These are phyloP conservation scores for Saccharomycopsis amapae DNA, from an alignment of 805 yeast genomes.

Conservation along the genomic window DNA sequence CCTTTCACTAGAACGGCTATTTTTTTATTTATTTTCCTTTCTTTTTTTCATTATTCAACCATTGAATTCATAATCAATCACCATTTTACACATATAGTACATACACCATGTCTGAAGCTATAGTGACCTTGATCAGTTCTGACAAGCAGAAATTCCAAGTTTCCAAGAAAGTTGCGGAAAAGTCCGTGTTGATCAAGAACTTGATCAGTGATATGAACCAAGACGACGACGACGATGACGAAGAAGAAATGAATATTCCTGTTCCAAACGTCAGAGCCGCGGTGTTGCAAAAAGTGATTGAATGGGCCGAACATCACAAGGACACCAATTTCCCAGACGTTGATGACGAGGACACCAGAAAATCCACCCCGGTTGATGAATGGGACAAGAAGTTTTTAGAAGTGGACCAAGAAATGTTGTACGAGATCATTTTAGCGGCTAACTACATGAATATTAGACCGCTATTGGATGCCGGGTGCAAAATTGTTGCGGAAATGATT, in stretches of 20 bases:
- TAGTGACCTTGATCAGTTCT: slow-evolving; percentile 55
- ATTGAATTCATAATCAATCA: no score
- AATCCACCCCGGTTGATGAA: slow-evolving; percentile 85
- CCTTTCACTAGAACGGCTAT: no score
- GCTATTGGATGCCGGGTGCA: slow-evolving; percentile 69
- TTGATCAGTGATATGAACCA: slow-evolving; percentile 64
- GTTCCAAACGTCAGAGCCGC: slow-evolving; percentile 84
- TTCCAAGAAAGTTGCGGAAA: slow-evolving; percentile 76
- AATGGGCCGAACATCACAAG: slow-evolving; percentile 94
- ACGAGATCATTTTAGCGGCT: slow-evolving; percentile 76
- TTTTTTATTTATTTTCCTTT: no score
- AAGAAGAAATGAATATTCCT: slow-evolving; percentile 73
- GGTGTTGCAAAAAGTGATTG: slow-evolving; percentile 83
- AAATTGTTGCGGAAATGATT: slow-evolving; percentile 78
- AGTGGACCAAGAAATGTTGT: slow-evolving; percentile 87
- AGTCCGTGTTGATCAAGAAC: slow-evolving; percentile 77
- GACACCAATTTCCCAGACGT: slow-evolving; percentile 71
- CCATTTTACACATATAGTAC: no score
- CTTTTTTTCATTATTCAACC: no score
- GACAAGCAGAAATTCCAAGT: slow-evolving; percentile 78
- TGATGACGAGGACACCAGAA: slow-evolving; percentile 76
- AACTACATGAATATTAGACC: slow-evolving; percentile 73
- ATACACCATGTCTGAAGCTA: no score
- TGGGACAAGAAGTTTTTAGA: slow-evolving; percentile 94
- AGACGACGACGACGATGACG: slow-evolving; percentile 49